Evolutionary conservation across 2,329 filamentous ascomycete genomes (phyloP).

Genomic region (Metarhizium anisopliae): DNA sequence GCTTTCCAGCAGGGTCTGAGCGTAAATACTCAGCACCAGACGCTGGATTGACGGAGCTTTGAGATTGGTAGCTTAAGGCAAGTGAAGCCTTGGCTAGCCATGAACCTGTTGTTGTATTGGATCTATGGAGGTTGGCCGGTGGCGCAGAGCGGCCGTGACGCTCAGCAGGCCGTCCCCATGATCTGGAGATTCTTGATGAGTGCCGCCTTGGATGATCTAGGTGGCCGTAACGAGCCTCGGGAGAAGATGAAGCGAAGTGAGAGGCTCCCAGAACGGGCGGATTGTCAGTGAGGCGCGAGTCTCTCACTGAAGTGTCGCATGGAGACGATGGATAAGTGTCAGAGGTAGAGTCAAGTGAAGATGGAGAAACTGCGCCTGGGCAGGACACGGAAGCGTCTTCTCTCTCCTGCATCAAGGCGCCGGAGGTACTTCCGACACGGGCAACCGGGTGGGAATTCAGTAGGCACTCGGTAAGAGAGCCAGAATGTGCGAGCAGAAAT

Average conservation of each 20-base stretch:
- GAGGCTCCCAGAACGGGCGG: not conserved
- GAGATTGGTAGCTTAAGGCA: not conserved
- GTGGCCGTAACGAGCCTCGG: slow-evolving; percentile 2
- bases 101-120: not conserved
- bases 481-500: not conserved
- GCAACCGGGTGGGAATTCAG: not conserved
- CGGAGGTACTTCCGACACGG: slow-evolving; percentile 9
- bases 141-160: slow-evolving; percentile 8
- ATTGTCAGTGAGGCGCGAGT: not conserved
- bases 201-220: slow-evolving; percentile 8
- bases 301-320: not conserved
- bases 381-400: slow-evolving; percentile 3
- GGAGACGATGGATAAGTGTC: slow-evolving; percentile 8
- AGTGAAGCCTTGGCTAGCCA: not conserved
- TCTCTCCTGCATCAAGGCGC: slow-evolving; percentile 23
- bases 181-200: slow-evolving; percentile 2
- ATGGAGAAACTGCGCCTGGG: not conserved
- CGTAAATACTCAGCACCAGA: slow-evolving; percentile 4
- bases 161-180: slow-evolving; percentile 12
- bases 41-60: not conserved
- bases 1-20: slow-evolving; percentile 16
- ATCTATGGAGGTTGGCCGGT: not conserved
- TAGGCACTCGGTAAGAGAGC: not conserved
- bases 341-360: slow-evolving; percentile 1
- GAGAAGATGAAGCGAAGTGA: slow-evolving; percentile 1